Conservation (phyloP, 164 flowering plant genomes). For the Sedum album region DNA sequence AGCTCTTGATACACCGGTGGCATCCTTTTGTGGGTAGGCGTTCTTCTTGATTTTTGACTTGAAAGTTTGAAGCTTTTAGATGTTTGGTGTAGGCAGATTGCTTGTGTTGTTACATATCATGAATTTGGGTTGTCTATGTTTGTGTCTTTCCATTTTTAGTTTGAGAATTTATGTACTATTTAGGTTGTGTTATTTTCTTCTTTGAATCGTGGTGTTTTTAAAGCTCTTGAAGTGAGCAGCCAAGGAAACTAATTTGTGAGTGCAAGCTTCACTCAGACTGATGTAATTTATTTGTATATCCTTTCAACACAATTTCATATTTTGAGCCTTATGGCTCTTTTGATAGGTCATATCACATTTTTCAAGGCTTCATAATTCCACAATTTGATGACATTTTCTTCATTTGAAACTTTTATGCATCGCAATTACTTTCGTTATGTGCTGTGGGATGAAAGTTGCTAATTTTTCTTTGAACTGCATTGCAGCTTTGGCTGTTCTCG, state of each 20-base stretch:
- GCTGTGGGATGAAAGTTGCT: neutral
- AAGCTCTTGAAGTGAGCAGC: neutral
- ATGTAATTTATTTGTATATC: no score
- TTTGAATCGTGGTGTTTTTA: neutral
- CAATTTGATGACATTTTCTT: no score
- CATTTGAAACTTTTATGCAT: neutral
- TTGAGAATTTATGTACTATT: no score
- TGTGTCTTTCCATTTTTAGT: no score
- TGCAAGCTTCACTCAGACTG: neutral
- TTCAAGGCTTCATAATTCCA: no score
- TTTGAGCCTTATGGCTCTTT: no score
- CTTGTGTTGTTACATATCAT: neutral
- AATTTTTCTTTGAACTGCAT: neutral
- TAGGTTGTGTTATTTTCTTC: neutral
- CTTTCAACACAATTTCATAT: no score
- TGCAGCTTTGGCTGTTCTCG: slow-evolving; percentile 58
- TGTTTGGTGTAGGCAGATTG: no score
- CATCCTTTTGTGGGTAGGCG: no score
- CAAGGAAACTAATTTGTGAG: neutral
- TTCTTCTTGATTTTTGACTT: neutral
- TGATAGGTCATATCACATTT: no score
- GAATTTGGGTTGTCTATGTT: no score
- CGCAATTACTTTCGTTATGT: neutral
- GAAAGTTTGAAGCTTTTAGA: neutral
- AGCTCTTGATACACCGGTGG: no score